Evolutionary conservation across 495 filamentous ascomycete genomes (phyloP).

Genomic region (Neurospora cerealis): DNA sequence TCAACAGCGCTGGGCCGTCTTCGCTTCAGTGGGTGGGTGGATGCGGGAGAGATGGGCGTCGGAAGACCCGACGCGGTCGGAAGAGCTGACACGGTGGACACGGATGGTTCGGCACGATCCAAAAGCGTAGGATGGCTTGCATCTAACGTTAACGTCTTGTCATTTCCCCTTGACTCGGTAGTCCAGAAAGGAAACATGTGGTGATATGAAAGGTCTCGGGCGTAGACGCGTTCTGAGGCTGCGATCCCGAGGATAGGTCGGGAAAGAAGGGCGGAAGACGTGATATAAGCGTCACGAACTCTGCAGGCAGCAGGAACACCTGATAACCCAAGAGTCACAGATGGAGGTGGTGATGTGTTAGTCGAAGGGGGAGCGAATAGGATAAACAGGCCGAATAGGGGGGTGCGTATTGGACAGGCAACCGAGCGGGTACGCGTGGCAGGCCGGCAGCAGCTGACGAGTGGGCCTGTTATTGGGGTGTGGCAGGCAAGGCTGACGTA

Average conservation of each 20-base stretch:
- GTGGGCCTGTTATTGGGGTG: background rate
- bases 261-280: background rate
- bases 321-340: background rate
- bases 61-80: conserved; percentile 4
- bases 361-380: background rate
- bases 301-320: background rate
- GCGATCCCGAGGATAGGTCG: background rate
- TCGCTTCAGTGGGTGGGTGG: conserved; percentile 18
- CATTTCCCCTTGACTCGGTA: conserved; percentile 38
- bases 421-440: background rate
- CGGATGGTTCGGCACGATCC: conserved; percentile 6
- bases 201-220: conserved; percentile 11
- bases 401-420: background rate
- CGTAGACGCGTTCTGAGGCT: background rate
- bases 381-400: conserved; percentile 18
- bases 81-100: conserved; percentile 3
- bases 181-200: conserved; percentile 43
- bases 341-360: background rate
- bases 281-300: background rate
- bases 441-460: background rate
- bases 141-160: conserved; percentile 23
- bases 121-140: conserved; percentile 2
- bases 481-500: conserved; percentile 15
- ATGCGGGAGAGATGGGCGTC: conserved; percentile 8
- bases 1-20: conserved; percentile 28